Evolutionary conservation across 2,329 filamentous ascomycete species (phyloP).

Genomic region (Apiospora aurea): DNA sequence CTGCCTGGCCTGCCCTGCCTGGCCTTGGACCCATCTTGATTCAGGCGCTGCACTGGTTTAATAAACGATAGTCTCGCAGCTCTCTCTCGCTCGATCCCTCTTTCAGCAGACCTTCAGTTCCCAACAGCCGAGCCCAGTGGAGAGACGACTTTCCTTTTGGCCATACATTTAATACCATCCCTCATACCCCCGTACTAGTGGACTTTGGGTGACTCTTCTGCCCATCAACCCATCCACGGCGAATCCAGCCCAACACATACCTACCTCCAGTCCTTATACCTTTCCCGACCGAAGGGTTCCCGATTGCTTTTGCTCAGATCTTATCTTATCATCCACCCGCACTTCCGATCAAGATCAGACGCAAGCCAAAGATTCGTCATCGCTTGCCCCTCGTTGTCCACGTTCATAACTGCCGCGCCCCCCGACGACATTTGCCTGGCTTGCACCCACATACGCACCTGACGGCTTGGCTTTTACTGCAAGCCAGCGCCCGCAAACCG

Average conservation of each 20-base stretch:
- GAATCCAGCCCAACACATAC: not conserved
- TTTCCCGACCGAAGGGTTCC: slow-evolving; percentile 1
- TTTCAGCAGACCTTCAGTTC: not conserved
- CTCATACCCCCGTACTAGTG: slow-evolving; percentile 1
- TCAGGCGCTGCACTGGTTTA: not conserved
- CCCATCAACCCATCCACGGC: not conserved
- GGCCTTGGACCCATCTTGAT: slow-evolving; percentile 3
- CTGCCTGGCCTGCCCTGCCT: not conserved
- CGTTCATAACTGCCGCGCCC: not conserved
- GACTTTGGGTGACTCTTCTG: not conserved
- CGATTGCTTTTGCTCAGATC: slow-evolving; percentile 1
- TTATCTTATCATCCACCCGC: slow-evolving; percentile 19
- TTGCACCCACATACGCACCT: not conserved
- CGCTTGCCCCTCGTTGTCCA: slow-evolving; percentile 15
- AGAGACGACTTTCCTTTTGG: slow-evolving; percentile 9
- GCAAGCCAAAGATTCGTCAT: slow-evolving; percentile 15
- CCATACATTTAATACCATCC: slow-evolving; percentile 20
- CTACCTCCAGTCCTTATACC: not conserved
- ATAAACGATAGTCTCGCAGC: slow-evolving; percentile 14
- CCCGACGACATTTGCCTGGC: not conserved
- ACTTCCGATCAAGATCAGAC: not conserved
- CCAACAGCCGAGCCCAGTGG: slow-evolving; percentile 15
- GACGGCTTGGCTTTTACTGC: slow-evolving; percentile 11
- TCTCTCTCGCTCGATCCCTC: not conserved
- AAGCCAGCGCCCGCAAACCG: slow-evolving; percentile 5